Conservation (phyloP, 257 asterid species). For the Nicotiana tomentosiformis region DNA sequence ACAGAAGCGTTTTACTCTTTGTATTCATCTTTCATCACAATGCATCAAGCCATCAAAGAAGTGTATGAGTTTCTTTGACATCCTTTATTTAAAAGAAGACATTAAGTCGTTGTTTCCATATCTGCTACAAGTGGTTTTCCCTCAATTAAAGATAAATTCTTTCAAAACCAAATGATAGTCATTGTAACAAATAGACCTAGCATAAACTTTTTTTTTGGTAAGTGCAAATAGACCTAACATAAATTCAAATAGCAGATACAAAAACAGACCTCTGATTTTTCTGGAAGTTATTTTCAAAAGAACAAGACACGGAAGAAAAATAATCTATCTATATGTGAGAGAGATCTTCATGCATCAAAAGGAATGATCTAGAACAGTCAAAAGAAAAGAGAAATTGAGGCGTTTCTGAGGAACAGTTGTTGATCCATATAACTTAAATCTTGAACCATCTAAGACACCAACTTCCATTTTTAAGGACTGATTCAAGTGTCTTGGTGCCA, state of each 20-base stretch:
- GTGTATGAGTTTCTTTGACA: neutral
- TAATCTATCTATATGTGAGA: neutral
- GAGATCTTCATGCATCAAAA: neutral
- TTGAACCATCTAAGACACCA: neutral
- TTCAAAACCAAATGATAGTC: neutral
- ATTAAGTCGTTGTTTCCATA: neutral
- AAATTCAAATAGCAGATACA: constrained; percentile 1
- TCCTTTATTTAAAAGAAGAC: neutral
- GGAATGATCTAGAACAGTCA: neutral
- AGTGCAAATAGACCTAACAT: neutral
- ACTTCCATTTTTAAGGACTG: neutral
- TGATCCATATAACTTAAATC: neutral
- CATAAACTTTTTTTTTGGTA: neutral
- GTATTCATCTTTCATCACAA: neutral
- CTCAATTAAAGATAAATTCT: neutral
- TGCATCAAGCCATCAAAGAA: constrained; percentile 1
- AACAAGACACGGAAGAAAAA: neutral
- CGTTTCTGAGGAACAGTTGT: neutral
- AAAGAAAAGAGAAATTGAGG: neutral
- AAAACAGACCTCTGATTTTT: neutral
- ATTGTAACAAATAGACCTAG: neutral
- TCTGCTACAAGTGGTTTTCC: neutral
- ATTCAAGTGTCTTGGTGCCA: neutral
- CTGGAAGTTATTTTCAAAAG: neutral
- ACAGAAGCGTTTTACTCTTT: neutral